A percentile compares a stretch with the other conserved stretches of the same genome.
Conservation (phyloP, 257 asterid species). For the Ophiorrhiza pumila region DNA sequence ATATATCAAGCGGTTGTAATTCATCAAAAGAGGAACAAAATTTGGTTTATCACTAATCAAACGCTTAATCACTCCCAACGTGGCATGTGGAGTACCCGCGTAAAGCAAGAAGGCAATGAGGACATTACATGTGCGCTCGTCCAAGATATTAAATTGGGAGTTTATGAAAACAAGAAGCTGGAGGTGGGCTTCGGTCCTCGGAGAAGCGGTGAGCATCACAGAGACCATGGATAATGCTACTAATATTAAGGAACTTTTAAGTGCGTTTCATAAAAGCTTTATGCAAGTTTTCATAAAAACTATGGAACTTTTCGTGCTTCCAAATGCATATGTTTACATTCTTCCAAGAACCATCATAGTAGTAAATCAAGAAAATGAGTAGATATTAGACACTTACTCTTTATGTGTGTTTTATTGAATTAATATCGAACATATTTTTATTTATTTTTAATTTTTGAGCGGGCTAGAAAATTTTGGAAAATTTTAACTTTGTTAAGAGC, state of each 20-base stretch:
- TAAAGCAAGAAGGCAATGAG: constrained; percentile 70
- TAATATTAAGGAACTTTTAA: constrained; percentile 37
- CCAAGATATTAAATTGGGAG: constrained; percentile 41
- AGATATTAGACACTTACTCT: too few relatives aligned
- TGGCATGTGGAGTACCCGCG: constrained; percentile 39
- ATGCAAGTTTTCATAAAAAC: not conserved
- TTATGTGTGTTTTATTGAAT: too few relatives aligned
- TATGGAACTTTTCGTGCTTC: constrained; percentile 3
- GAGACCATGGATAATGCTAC: constrained; percentile 71
- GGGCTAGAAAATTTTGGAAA: too few relatives aligned
- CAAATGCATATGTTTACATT: not conserved
- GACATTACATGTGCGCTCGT: constrained; percentile 83
- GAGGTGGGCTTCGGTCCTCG: constrained; percentile 74
- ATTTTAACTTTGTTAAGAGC: too few relatives aligned
- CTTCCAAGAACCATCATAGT: not conserved
- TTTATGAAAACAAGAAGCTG: constrained; percentile 37
- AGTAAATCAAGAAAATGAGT: not conserved
- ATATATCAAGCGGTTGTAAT: constrained; percentile 72
- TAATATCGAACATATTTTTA: too few relatives aligned
- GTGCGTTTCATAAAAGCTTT: not conserved
- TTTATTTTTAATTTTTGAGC: too few relatives aligned
- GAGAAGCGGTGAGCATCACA: constrained; percentile 56
- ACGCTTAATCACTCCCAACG: constrained; percentile 43
- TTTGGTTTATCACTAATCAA: constrained; percentile 52
- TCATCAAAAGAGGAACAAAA: constrained; percentile 74